Conservation (phyloP, 345 rosid genomes). For the Melastoma malabathricum region DNA sequence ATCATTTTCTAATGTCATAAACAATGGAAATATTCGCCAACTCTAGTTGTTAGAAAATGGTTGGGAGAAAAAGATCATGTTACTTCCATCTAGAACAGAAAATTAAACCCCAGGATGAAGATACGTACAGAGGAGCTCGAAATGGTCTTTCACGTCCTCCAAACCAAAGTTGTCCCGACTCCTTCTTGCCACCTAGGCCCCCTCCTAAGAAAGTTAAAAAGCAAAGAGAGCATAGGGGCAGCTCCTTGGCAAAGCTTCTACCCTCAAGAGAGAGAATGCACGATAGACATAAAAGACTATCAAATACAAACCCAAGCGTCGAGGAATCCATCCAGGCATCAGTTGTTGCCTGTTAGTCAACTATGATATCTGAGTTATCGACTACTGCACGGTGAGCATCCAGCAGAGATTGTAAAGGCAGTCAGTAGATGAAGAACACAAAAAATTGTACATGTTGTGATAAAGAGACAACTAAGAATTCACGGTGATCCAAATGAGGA, state of each 20-base stretch:
- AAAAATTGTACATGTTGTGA: too few relatives aligned
- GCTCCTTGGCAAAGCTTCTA: background rate
- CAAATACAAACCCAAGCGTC: conserved; percentile 67
- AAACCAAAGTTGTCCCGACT: conserved; percentile 91
- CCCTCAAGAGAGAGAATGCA: too few relatives aligned
- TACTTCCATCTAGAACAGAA: too few relatives aligned
- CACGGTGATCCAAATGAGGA: background rate
- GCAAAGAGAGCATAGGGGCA: background rate
- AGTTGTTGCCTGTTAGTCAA: conserved; percentile 77
- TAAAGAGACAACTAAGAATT: background rate
- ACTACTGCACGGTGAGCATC: conserved; percentile 69
- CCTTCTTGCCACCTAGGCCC: conserved; percentile 93
- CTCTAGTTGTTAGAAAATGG: too few relatives aligned
- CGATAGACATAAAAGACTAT: background rate
- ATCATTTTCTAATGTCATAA: too few relatives aligned
- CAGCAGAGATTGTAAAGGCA: conserved; percentile 19
- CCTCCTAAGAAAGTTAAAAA: conserved; percentile 41
- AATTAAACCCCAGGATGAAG: background rate
- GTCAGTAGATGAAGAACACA: background rate
- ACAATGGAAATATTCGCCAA: too few relatives aligned
- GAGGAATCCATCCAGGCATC: conserved; percentile 99
- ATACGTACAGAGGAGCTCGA: conserved; percentile 80
- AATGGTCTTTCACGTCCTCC: conserved; percentile 98
- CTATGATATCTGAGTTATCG: conserved; percentile 65
- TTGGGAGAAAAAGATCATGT: too few relatives aligned